phyloP scores from a whole-genome alignment of 1,284 basidiomycete genomes.

The Takashimella tepidaria region DNA sequence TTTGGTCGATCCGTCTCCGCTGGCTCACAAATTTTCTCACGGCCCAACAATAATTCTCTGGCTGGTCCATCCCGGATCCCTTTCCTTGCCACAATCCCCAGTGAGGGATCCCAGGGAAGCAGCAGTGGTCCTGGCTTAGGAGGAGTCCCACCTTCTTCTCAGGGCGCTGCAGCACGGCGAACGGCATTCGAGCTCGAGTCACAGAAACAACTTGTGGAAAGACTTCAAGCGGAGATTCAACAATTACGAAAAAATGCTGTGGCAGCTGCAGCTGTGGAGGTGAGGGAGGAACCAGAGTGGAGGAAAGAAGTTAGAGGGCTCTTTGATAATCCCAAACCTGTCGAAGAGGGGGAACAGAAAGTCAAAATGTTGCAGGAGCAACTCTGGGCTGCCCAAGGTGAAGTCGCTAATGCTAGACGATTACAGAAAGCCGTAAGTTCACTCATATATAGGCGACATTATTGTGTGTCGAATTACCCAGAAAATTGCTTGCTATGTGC shows the following conservation, averaged over 20 bases:
- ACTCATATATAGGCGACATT: too few species aligned
- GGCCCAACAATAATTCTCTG: slow-evolving; percentile 5
- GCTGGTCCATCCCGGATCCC: slow-evolving; percentile 9
- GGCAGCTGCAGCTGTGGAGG: slow-evolving; percentile 4
- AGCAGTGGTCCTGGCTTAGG: slow-evolving; percentile 4
- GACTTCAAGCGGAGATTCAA: slow-evolving; percentile 7
- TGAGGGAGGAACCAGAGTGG: neutral
- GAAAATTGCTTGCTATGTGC: too few species aligned
- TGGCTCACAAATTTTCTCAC: slow-evolving; percentile 23
- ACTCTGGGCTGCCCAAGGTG: slow-evolving; percentile 33
- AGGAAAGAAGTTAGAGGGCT: slow-evolving; percentile 1
- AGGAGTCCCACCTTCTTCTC: slow-evolving; percentile 24
- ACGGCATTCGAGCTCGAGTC: slow-evolving; percentile 32
- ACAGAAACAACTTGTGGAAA: slow-evolving; percentile 24
- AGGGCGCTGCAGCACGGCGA: slow-evolving; percentile 28
- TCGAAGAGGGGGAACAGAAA: neutral
- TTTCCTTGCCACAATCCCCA: slow-evolving; percentile 25
- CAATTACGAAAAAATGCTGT: slow-evolving; percentile 4
- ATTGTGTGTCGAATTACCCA: too few species aligned
- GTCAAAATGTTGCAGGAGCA: slow-evolving; percentile 21
- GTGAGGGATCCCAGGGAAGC: slow-evolving; percentile 18
- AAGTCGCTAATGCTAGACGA: slow-evolving; percentile 28
- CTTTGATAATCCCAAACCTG: neutral
- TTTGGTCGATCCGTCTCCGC: slow-evolving; percentile 34
- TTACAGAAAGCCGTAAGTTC: slow-evolving; percentile 28